phyloP scores from a whole-genome alignment of 2,329 filamentous ascomycete species.

The Colletotrichum sp. region DNA sequence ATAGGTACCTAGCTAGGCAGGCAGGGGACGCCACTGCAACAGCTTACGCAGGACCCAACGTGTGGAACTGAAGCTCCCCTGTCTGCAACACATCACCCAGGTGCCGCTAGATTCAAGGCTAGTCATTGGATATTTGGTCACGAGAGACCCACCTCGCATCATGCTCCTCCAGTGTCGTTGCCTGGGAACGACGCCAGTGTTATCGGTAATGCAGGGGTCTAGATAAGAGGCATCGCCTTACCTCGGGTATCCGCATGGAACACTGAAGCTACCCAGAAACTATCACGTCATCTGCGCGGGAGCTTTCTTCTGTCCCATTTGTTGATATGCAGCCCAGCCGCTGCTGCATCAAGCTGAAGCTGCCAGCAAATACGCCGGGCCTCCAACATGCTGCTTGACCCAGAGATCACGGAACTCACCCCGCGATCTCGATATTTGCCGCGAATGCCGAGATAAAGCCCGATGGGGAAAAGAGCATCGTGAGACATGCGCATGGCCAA shows the following conservation, averaged over 20 bases:
- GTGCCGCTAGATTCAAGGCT: neutral
- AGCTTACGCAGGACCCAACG: neutral
- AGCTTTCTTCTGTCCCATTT: neutral
- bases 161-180: neutral
- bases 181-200: neutral
- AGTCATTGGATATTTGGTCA: neutral
- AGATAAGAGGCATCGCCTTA: neutral
- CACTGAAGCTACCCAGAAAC: neutral
- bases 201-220: neutral
- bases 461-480: neutral
- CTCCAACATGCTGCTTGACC: neutral
- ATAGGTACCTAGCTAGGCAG: neutral
- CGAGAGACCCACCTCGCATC: neutral
- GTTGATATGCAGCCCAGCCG: neutral
- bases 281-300: neutral
- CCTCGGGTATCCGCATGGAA: slow-evolving; percentile 1
- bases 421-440: neutral
- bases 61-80: neutral
- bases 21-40: neutral
- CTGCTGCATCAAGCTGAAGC: neutral
- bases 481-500: neutral
- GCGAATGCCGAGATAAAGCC: neutral
- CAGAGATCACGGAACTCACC: neutral
- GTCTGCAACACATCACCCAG: neutral
- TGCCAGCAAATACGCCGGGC: neutral